These are phyloP conservation scores for Vigna unguiculata DNA, from an alignment of 306 rosid species.

Conservation along the genomic window DNA sequence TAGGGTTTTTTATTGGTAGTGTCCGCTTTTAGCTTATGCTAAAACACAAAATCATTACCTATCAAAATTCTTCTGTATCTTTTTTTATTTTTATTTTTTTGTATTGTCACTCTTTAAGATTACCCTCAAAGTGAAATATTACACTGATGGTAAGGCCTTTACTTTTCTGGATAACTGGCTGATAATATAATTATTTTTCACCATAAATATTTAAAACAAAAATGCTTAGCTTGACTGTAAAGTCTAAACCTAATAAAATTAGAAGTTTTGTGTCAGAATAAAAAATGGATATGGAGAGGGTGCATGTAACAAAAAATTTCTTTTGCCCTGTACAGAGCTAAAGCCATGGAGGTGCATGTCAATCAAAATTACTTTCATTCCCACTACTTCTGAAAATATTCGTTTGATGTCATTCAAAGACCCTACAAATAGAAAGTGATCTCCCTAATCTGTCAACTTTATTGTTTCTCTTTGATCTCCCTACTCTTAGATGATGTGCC, in stretches of 20 bases:
- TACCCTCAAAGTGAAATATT: too few relatives aligned
- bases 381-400: slow-evolving; percentile 11
- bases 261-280: not conserved
- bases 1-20: too few relatives aligned
- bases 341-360: not conserved
- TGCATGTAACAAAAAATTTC: not conserved
- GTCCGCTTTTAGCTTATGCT: too few relatives aligned
- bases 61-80: too few relatives aligned
- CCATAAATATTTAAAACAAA: too few relatives aligned
- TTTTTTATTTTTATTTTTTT: too few relatives aligned
- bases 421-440: not conserved
- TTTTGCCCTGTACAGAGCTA: not conserved
- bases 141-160: too few relatives aligned
- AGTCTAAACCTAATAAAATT: not conserved
- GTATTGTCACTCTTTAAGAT: too few relatives aligned
- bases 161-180: too few relatives aligned
- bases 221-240: too few relatives aligned
- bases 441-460: not conserved
- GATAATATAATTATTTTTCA: too few relatives aligned
- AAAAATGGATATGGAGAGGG: not conserved
- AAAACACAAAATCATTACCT: too few relatives aligned
- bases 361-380: slow-evolving; percentile 11
- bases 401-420: slow-evolving; percentile 26
- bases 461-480: slow-evolving; percentile 7
- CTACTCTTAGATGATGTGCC: not conserved